phyloP scores from a whole-genome alignment of 768 basidiomycete genomes.

The Collybia sordida region DNA sequence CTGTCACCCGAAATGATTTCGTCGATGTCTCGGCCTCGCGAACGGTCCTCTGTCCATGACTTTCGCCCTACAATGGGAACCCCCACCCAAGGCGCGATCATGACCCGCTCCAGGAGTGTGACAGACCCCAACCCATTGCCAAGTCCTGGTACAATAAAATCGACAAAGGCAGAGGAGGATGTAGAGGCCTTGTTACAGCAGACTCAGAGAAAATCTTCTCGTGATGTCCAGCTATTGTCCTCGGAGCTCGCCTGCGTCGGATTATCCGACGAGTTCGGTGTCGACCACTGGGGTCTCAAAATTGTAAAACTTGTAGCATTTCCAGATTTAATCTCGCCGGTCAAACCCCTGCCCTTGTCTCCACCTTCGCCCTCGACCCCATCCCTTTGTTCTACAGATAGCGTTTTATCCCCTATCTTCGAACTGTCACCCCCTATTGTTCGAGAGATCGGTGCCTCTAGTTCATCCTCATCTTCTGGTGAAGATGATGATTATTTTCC shows the following conservation, averaged over 20 bases:
- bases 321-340: constrained; percentile 62
- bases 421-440: background rate
- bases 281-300: constrained; percentile 75
- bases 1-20: background rate
- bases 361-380: constrained; percentile 8
- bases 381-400: constrained; percentile 1
- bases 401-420: constrained; percentile 8
- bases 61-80: constrained; percentile 19
- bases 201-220: constrained; percentile 31
- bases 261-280: constrained; percentile 59
- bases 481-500: constrained; percentile 64
- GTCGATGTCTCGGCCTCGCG: constrained; percentile 20
- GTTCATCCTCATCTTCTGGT: constrained; percentile 26
- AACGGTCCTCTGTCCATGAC: constrained; percentile 13
- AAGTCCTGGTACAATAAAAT: constrained; percentile 4
- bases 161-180: no score
- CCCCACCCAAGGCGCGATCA: constrained; percentile 28
- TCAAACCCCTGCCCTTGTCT: constrained; percentile 12
- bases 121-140: constrained; percentile 22
- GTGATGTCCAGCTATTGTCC: constrained; percentile 62
- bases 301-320: constrained; percentile 77
- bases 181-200: no score
- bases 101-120: constrained; percentile 47
- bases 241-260: constrained; percentile 79
- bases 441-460: constrained; percentile 6